Conservation (phyloP, 176 grass and related monocot species). For the Pontederia crassipes region DNA sequence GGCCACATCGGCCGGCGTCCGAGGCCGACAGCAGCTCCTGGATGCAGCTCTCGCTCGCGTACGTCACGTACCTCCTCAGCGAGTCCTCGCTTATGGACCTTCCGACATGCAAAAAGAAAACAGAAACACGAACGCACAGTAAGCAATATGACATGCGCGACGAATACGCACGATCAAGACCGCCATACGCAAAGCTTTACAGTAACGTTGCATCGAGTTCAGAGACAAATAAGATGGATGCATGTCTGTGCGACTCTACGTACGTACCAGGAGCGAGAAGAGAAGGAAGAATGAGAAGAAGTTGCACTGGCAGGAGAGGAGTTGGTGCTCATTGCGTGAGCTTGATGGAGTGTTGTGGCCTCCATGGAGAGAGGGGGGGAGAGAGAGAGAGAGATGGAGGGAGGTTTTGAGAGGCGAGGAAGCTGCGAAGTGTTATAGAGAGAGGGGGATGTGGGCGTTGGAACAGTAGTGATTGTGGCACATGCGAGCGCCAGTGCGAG, state of each 20-base stretch:
- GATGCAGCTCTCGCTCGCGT: slow-evolving; percentile 95
- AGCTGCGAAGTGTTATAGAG: too few species aligned
- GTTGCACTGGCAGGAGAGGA: background rate
- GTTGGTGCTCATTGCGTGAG: slow-evolving; percentile 5
- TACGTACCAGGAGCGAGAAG: slow-evolving; percentile 17
- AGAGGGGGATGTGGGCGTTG: background rate
- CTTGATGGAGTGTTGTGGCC: background rate
- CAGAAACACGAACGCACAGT: background rate
- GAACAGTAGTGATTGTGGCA: too few species aligned
- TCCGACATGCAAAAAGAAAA: background rate
- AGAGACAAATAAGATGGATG: background rate
- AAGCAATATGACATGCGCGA: background rate
- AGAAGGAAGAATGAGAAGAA: background rate
- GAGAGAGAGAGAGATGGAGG: background rate
- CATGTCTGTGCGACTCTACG: too few species aligned
- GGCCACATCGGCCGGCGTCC: slow-evolving; percentile 30
- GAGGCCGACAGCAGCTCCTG: slow-evolving; percentile 91
- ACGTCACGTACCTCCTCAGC: slow-evolving; percentile 67
- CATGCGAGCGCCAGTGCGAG: too few species aligned
- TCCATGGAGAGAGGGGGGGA: background rate
- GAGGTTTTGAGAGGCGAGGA: too few species aligned
- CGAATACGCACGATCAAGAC: too few species aligned
- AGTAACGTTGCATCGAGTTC: too few species aligned
- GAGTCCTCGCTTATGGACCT: slow-evolving; percentile 98
- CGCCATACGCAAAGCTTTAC: too few species aligned